Evolutionary conservation across 805 yeast genomes (phyloP), one percentile per base, ranked within the genome.

Genomic region (Kodamaea leandrae): DNA sequence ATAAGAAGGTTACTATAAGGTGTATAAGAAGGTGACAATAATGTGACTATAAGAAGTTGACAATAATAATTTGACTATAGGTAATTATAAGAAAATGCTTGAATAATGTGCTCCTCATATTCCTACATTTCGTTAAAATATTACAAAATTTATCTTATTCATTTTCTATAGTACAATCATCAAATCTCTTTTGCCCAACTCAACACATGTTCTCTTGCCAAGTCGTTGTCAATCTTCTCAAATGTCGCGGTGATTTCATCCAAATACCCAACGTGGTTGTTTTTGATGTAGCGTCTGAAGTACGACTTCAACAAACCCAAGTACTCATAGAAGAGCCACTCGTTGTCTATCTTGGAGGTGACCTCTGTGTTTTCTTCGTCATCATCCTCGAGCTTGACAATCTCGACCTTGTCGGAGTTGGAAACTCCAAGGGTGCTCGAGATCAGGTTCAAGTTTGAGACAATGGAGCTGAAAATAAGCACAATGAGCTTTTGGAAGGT

Each of bases 291-390:
- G 46, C 58, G 59, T 50, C 72, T 55, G 29, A 63, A 54, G 47
- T 64, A 67, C 8, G 64, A 52, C 47, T 69, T 69, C 50, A 68
- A 57, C 47, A 69, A 59, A 0, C 74, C 72, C 37, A 58, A 50
- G 52, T 69, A 69, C 41, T 69, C 74, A 47, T 59, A 69, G 46
- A 58, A 64, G 27, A 68, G 52, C 75, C 75, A 69, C 42, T 68
- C 70, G 21, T 47, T 42, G 48, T 69, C 72, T 25, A 60, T 55
- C 18, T 49, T 57, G 2, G 29, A 19, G 54, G 58, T 52, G 18
- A 54, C 36, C n/a, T 53, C 60, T 13, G 24, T 6, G 40, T 63
- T 50, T 7, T 52, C 58, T 13, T 25, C 44, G 12, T 61, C 56
- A 8, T 55, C 64, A 12, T 55, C 63, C 4, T 59, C 62, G 32